These are phyloP conservation scores for Aquilaria agallochum DNA, from an alignment of 441 rosid species.

Conservation along the genomic window DNA sequence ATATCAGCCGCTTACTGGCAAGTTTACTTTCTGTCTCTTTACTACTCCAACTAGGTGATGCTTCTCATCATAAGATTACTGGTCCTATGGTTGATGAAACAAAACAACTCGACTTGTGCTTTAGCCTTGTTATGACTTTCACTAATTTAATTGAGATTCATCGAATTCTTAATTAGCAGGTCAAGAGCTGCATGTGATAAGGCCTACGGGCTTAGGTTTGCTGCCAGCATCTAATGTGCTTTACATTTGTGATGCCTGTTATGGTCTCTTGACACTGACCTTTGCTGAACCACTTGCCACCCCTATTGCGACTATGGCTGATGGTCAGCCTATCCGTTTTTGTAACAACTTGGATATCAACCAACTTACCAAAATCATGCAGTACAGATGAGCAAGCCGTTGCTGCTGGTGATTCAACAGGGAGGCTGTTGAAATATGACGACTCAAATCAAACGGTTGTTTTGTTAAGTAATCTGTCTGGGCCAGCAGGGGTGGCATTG, in stretches of 20 bases:
- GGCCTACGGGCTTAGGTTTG: conserved; percentile 7
- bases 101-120: background rate
- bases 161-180: background rate
- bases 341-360: conserved; percentile 4
- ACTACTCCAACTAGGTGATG: conserved; percentile 7
- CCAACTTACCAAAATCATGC: background rate
- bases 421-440: conserved; percentile 11
- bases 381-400: too few relatives aligned
- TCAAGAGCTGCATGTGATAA: conserved; percentile 1
- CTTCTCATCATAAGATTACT: background rate
- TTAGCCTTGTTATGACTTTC: background rate
- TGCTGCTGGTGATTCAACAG: conserved; percentile 4
- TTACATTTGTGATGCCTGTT: conserved; percentile 5
- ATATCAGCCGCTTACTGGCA: background rate
- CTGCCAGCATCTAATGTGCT: conserved; percentile 1
- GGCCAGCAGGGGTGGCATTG: conserved; percentile 11
- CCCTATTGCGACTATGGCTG: conserved; percentile 1
- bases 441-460: background rate
- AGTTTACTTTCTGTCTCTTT: background rate
- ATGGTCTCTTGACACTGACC: conserved; percentile 2
- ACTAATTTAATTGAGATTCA: background rate
- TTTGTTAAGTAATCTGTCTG: conserved; percentile 6
- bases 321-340: conserved; percentile 1
- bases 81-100: background rate
- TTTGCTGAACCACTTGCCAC: background rate